phyloP scores from a whole-genome alignment of 768 basidiomycete genomes.

The Lentinula sp. region DNA sequence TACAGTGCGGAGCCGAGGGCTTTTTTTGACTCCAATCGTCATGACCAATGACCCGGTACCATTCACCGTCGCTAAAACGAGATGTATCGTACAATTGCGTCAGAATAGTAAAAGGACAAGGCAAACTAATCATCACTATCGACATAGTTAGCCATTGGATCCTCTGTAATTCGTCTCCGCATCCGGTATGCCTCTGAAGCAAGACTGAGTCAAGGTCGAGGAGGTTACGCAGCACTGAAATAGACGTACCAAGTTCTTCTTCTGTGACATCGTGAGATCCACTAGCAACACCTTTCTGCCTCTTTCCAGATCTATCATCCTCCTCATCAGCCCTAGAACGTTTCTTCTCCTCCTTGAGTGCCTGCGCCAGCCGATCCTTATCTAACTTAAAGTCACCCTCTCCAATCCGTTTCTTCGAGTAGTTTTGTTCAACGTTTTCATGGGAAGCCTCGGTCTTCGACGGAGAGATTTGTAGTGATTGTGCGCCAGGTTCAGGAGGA shows the following conservation, averaged over 20 bases:
- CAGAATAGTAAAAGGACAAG: background rate
- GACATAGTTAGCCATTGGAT: constrained; percentile 92
- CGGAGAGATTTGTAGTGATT: constrained; percentile 7
- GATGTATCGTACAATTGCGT: background rate
- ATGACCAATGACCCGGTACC: no score
- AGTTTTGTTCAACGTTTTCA: constrained; percentile 56
- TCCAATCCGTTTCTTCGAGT: constrained; percentile 72
- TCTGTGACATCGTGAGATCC: constrained; percentile 81
- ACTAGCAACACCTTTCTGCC: constrained; percentile 43
- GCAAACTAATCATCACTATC: constrained; percentile 39
- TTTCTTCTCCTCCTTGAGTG: constrained; percentile 77
- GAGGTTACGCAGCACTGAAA: background rate
- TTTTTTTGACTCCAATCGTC: no score
- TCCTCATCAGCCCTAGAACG: constrained; percentile 51
- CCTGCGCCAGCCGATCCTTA: constrained; percentile 59
- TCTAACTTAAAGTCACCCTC: constrained; percentile 80
- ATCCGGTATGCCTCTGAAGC: constrained; percentile 86
- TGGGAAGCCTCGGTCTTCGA: constrained; percentile 9
- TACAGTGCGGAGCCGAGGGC: no score
- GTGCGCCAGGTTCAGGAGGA: constrained; percentile 11
- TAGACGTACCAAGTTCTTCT: constrained; percentile 67
- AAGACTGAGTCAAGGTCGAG: constrained; percentile 10
- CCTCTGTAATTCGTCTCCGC: constrained; percentile 63
- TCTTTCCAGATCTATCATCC: constrained; percentile 54
- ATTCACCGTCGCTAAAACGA: no score